These are phyloP conservation scores for Cyamopsis tetragonoloba DNA, from an alignment of 306 rosid species.

Conservation along the genomic window DNA sequence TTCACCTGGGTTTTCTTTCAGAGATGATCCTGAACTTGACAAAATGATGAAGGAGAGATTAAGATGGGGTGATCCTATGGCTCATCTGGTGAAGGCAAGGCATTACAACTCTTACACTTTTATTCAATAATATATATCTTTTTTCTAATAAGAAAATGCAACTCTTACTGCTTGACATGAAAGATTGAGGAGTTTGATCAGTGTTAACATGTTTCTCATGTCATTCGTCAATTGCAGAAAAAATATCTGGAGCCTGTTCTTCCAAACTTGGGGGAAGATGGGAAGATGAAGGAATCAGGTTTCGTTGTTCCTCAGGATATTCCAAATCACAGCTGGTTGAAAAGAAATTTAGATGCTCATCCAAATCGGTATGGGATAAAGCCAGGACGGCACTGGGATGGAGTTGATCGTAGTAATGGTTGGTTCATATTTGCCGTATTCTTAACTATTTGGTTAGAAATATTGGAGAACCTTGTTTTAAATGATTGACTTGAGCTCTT, in stretches of 20 bases:
- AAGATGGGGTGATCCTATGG: conserved; percentile 99
- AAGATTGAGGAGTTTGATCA: conserved; percentile 6
- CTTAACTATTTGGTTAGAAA: neutral
- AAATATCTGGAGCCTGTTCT: conserved; percentile 55
- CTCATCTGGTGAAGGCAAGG: conserved; percentile 84
- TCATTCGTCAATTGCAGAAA: conserved; percentile 48
- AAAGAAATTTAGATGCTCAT: conserved; percentile 71
- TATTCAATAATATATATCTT: too few species aligned
- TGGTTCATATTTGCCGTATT: conserved; percentile 29
- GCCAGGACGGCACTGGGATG: conserved; percentile 98
- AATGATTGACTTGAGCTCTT: conserved; percentile 10
- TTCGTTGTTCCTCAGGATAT: conserved; percentile 82
- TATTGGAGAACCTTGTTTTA: neutral
- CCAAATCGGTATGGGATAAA: conserved; percentile 74
- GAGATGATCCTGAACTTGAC: conserved; percentile 92
- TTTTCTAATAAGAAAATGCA: too few species aligned
- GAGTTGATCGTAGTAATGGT: conserved; percentile 92
- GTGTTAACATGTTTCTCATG: conserved; percentile 22
- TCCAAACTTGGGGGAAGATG: conserved; percentile 57
- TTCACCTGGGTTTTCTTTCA: conserved; percentile 31
- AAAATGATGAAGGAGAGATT: conserved; percentile 57
- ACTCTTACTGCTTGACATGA: neutral
- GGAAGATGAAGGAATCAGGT: conserved; percentile 82
- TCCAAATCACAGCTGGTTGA: conserved; percentile 85
- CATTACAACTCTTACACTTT: neutral